phyloP scores from a whole-genome alignment of 23 red algal genomes.

The Gracilaria gracilis region DNA sequence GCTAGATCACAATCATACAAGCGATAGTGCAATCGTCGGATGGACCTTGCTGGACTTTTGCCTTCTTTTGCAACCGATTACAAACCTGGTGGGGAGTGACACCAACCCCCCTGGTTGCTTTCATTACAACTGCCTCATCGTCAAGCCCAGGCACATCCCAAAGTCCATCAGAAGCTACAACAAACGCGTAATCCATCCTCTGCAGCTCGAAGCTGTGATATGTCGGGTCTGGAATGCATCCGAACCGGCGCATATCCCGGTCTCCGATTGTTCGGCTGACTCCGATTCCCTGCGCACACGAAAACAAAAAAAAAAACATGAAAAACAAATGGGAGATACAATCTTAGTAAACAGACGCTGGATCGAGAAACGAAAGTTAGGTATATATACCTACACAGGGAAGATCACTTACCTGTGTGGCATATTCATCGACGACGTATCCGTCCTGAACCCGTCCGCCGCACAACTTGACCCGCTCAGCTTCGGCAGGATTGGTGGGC shows the following conservation, averaged over 20 bases:
- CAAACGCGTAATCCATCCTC: slow-evolving; percentile 44
- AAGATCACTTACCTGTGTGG: slow-evolving; percentile 26
- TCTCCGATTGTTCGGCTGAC: slow-evolving; percentile 64
- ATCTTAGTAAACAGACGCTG: neutral
- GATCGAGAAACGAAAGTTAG: too few relatives aligned
- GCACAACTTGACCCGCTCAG: slow-evolving; percentile 38
- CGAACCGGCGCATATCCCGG: slow-evolving; percentile 59
- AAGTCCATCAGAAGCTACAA: slow-evolving; percentile 58
- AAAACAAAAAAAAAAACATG: neutral
- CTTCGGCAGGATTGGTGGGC: slow-evolving; percentile 39
- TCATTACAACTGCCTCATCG: neutral
- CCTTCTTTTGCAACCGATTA: slow-evolving; percentile 19
- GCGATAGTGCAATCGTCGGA: slow-evolving; percentile 61
- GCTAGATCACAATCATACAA: slow-evolving; percentile 40
- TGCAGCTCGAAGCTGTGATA: slow-evolving; percentile 32
- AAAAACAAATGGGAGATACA: neutral
- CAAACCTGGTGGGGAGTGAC: slow-evolving; percentile 28
- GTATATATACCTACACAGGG: too few relatives aligned
- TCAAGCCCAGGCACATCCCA: slow-evolving; percentile 47
- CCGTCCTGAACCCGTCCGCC: slow-evolving; percentile 39
- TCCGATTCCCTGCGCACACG: slow-evolving; percentile 54
- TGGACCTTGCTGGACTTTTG: slow-evolving; percentile 7
- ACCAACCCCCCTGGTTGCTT: slow-evolving; percentile 32
- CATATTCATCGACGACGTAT: slow-evolving; percentile 40
- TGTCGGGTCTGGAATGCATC: slow-evolving; percentile 55